phyloP scores from a whole-genome alignment of 129 eudicot species.

The Artemisia annua region DNA sequence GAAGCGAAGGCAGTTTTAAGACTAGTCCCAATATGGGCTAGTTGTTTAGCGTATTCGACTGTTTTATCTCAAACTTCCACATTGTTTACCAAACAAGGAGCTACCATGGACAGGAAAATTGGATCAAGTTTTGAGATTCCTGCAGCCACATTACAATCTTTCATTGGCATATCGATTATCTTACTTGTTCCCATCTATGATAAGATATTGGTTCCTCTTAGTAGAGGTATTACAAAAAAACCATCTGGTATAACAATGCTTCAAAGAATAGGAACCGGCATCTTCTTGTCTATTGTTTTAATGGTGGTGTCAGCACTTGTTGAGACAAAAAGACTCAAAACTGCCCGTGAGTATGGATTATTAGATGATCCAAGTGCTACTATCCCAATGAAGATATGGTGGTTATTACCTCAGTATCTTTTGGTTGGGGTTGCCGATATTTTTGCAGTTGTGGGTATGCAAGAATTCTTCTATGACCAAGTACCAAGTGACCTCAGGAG shows the following conservation, averaged over 20 bases:
- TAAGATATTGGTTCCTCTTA: slow-evolving; percentile 42
- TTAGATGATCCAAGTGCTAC: slow-evolving; percentile 35
- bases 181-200: slow-evolving; percentile 58
- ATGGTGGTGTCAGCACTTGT: slow-evolving; percentile 52
- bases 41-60: slow-evolving; percentile 40
- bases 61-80: slow-evolving; percentile 49
- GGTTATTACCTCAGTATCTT: slow-evolving; percentile 62
- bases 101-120: slow-evolving; percentile 55
- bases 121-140: slow-evolving; percentile 46
- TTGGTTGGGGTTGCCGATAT: slow-evolving; percentile 52
- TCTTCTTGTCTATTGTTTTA: slow-evolving; percentile 39
- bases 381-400: slow-evolving; percentile 69
- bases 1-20: slow-evolving; percentile 48
- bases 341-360: slow-evolving; percentile 44
- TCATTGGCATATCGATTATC: slow-evolving; percentile 32
- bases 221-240: slow-evolving; percentile 36
- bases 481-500: slow-evolving; percentile 54
- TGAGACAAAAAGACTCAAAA: slow-evolving; percentile 57
- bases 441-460: slow-evolving; percentile 64
- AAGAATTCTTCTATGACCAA: slow-evolving; percentile 65
- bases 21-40: slow-evolving; percentile 45
- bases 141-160: slow-evolving; percentile 56
- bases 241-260: slow-evolving; percentile 65
- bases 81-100: slow-evolving; percentile 61
- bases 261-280: slow-evolving; percentile 68